phyloP scores from a whole-genome alignment of 1,284 basidiomycete species.

The Papiliotrema nemorosa region DNA sequence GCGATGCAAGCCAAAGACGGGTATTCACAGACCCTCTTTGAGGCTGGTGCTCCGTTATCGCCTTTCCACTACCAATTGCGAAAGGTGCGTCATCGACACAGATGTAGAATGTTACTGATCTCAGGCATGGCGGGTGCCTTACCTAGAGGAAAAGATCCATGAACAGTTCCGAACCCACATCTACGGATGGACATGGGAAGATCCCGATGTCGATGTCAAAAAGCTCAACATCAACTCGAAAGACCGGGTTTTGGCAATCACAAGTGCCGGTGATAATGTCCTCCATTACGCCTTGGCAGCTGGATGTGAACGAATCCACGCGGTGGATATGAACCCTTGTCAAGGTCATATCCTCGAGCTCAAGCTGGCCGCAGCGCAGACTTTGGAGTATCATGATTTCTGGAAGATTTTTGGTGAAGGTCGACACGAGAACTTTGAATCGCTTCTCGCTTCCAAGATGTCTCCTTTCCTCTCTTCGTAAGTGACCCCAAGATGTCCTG shows the following conservation, averaged over 20 bases:
- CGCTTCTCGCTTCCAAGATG: constrained; percentile 63
- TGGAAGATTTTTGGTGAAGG: constrained; percentile 72
- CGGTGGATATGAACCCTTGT: constrained; percentile 58
- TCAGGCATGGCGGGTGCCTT: constrained; percentile 70
- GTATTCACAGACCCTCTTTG: constrained; percentile 49
- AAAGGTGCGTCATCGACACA: constrained; percentile 50
- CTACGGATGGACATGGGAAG: constrained; percentile 73
- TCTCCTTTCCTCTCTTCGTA: constrained; percentile 69
- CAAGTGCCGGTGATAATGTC: constrained; percentile 76
- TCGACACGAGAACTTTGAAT: constrained; percentile 60
- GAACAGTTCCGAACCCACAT: constrained; percentile 73
- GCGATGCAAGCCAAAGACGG: constrained; percentile 32
- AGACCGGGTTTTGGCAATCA: constrained; percentile 72
- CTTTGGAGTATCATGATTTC: constrained; percentile 64
- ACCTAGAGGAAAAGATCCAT: constrained; percentile 68
- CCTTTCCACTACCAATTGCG: constrained; percentile 72
- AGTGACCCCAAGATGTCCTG: constrained; percentile 26
- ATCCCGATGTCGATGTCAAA: constrained; percentile 72
- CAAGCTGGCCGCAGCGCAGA: constrained; percentile 66
- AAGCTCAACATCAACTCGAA: constrained; percentile 60
- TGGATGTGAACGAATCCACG: constrained; percentile 64
- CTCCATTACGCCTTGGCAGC: constrained; percentile 73
- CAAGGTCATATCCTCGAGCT: constrained; percentile 77
- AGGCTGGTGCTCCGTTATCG: constrained; percentile 60
- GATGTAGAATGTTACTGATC: constrained; percentile 9